A percentile compares a stretch with the other conserved stretches of the same genome.
phyloP scores from a whole-genome alignment of 2,329 filamentous ascomycete genomes.

The Dactylellina drechsleri region DNA sequence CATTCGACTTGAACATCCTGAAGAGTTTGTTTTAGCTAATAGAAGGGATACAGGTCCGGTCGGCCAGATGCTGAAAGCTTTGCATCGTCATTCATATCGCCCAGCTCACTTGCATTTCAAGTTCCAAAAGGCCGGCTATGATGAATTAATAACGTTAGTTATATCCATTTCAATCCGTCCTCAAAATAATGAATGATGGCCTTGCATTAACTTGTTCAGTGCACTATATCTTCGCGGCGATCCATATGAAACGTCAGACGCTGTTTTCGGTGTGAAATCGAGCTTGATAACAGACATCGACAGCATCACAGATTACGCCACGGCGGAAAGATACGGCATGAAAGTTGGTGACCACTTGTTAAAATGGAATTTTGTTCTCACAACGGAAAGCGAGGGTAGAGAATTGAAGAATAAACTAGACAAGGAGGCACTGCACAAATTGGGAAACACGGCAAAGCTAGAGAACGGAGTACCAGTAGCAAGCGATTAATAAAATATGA shows the following conservation, averaged over 20 bases:
- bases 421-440: conserved; percentile 72
- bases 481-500: conserved; percentile 62
- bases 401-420: conserved; percentile 74
- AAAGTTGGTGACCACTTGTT: conserved; percentile 72
- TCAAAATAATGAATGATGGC: neutral
- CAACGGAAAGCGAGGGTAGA: conserved; percentile 75
- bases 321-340: conserved; percentile 72
- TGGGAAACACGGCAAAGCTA: conserved; percentile 76
- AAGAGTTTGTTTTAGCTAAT: neutral
- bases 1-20: neutral
- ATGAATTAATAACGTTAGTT: conserved; percentile 82
- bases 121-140: conserved; percentile 82
- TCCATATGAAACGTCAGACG: conserved; percentile 83
- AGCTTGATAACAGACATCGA: conserved; percentile 76
- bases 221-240: conserved; percentile 81
- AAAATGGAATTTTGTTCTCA: conserved; percentile 80
- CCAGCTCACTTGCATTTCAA: conserved; percentile 88
- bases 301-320: conserved; percentile 66
- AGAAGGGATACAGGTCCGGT: conserved; percentile 67
- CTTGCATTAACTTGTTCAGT: neutral
- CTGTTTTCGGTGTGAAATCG: conserved; percentile 87
- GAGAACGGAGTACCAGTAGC: conserved; percentile 80
- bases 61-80: conserved; percentile 72
- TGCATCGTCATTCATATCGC: conserved; percentile 80
- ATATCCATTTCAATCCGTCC: neutral